These are phyloP conservation scores for Ascochyta clinopodiicola DNA, from an alignment of 2,329 filamentous ascomycete species.

Conservation along the genomic window DNA sequence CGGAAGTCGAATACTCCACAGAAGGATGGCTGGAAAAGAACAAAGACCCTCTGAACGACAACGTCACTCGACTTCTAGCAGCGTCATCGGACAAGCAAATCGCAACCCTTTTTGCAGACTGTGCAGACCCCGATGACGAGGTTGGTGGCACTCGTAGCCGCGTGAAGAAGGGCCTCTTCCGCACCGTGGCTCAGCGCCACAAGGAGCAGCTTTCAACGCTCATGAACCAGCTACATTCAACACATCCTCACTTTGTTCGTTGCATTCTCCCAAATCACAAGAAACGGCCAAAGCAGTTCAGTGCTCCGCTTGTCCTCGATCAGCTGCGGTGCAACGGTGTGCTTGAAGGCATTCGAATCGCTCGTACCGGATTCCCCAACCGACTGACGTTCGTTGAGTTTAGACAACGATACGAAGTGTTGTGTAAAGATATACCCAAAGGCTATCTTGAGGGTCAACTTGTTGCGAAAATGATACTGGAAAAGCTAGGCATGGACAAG, in stretches of 20 bases:
- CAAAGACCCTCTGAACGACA: constrained; percentile 97
- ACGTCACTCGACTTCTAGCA: constrained; percentile 86
- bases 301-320: constrained; percentile 89
- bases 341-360: constrained; percentile 96
- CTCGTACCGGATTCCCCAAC: constrained; percentile 95
- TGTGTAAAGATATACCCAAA: constrained; percentile 84
- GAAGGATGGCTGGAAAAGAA: constrained; percentile 98
- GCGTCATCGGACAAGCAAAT: constrained; percentile 83
- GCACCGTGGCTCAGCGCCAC: constrained; percentile 94
- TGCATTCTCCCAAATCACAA: constrained; percentile 99
- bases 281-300: constrained; percentile 92
- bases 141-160: constrained; percentile 71
- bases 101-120: constrained; percentile 85
- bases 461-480: constrained; percentile 83
- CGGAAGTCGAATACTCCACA: constrained; percentile 96
- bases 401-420: constrained; percentile 91
- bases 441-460: constrained; percentile 90
- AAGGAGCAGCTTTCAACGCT: constrained; percentile 98
- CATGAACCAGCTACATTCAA: constrained; percentile 93
- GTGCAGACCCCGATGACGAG: constrained; percentile 81
- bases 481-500: constrained; percentile 84
- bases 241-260: constrained; percentile 96
- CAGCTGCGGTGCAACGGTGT: constrained; percentile 99
- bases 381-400: constrained; percentile 92
- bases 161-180: constrained; percentile 96